phyloP scores from a whole-genome alignment of 78 protist species.

The Emiliania huxleyi region DNA sequence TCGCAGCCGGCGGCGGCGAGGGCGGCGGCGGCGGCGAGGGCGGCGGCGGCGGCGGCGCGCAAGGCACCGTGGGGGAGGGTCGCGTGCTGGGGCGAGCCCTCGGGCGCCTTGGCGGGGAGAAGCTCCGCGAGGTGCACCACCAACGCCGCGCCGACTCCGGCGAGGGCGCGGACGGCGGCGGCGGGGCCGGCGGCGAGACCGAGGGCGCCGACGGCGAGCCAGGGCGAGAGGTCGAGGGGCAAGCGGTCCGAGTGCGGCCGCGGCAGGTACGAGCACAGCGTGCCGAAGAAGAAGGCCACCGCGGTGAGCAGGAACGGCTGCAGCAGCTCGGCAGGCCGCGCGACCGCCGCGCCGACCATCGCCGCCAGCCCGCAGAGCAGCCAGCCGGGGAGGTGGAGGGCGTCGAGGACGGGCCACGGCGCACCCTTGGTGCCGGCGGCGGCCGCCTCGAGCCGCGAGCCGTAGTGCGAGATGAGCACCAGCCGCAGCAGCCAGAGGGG shows the following conservation, averaged over 20 bases:
- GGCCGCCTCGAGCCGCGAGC: background rate
- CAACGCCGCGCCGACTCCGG: background rate
- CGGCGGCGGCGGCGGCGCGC: background rate
- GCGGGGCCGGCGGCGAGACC: background rate
- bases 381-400: background rate
- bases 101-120: background rate
- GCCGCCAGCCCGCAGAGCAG: background rate
- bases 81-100: background rate
- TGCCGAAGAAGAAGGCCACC: background rate
- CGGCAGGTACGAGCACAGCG: background rate
- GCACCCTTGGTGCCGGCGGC: background rate
- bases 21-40: background rate
- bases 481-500: background rate
- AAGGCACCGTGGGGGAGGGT: background rate
- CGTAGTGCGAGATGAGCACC: background rate
- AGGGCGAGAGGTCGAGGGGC: background rate
- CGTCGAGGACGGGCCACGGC: background rate
- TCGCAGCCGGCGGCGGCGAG: background rate
- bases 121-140: background rate
- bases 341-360: background rate
- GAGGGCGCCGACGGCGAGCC: background rate
- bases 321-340: background rate
- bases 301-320: background rate
- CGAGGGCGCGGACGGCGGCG: background rate
- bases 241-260: background rate